These are phyloP conservation scores for Keithomyces neogunnii DNA, from an alignment of 2,329 filamentous ascomycete species.

Conservation along the genomic window DNA sequence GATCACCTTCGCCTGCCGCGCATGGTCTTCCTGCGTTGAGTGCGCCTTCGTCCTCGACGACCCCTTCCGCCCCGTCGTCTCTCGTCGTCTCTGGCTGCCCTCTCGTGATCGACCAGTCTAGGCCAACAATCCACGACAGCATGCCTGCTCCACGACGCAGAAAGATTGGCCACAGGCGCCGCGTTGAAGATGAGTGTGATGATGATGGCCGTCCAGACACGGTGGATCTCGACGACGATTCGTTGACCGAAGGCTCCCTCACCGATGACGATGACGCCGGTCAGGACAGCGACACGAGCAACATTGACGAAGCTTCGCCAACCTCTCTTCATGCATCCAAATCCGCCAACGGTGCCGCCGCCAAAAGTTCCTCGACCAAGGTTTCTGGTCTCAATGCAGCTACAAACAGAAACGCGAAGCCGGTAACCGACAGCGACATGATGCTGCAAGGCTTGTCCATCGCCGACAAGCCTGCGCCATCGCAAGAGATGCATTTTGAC, in stretches of 20 bases:
- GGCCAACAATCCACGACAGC: constrained; percentile 10
- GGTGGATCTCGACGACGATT: constrained; percentile 56
- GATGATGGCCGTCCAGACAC: constrained; percentile 52
- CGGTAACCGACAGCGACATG: constrained; percentile 45
- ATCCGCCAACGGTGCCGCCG: constrained; percentile 29
- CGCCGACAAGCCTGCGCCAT: constrained; percentile 30
- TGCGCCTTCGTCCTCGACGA: constrained; percentile 16
- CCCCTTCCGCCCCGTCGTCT: constrained; percentile 15
- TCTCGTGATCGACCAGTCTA: constrained; percentile 1
- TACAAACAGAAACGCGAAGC: constrained; percentile 24
- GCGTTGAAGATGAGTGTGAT: constrained; percentile 62
- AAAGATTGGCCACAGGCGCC: constrained; percentile 60
- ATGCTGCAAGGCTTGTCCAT: constrained; percentile 49
- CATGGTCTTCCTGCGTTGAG: constrained; percentile 19
- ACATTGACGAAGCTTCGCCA: constrained; percentile 48
- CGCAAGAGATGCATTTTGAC: constrained; percentile 39
- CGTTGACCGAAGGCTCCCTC: constrained; percentile 55
- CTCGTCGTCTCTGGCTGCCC: constrained; percentile 14
- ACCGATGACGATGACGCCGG: constrained; percentile 53
- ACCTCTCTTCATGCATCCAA: constrained; percentile 34
- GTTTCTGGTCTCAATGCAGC: constrained; percentile 18
- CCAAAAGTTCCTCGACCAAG: constrained; percentile 26
- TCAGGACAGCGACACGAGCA: constrained; percentile 57
- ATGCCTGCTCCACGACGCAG: constrained; percentile 46
- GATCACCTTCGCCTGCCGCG: constrained; percentile 8